These are phyloP conservation scores for Aspergillus ochraceoroseus DNA, from an alignment of 2,329 filamentous ascomycete species.

Conservation along the genomic window DNA sequence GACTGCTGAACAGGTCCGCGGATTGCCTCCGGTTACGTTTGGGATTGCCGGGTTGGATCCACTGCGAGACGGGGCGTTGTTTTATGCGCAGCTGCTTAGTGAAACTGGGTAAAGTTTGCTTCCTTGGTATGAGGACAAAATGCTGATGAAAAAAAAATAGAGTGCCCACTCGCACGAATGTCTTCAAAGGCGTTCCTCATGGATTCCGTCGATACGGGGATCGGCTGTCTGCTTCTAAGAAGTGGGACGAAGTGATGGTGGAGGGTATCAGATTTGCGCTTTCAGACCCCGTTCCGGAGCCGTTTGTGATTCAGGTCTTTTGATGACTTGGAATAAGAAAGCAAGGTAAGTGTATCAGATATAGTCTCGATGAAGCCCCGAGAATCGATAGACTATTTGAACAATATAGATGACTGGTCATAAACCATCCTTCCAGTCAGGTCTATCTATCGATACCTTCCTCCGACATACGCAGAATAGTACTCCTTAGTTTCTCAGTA, in stretches of 20 bases:
- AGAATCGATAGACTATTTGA: too few species aligned
- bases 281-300: constrained; percentile 17
- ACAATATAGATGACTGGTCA: too few species aligned
- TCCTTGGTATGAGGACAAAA: background rate
- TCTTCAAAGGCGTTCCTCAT: constrained; percentile 54
- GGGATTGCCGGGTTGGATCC: constrained; percentile 48
- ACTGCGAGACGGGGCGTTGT: constrained; percentile 48
- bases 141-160: constrained; percentile 24
- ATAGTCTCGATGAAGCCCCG: too few species aligned
- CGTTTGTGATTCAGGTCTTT: constrained; percentile 9
- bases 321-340: too few species aligned
- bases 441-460: too few species aligned
- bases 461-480: too few species aligned
- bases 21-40: constrained; percentile 45
- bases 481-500: too few species aligned
- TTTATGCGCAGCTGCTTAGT: constrained; percentile 44
- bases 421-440: too few species aligned
- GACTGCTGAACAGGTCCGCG: constrained; percentile 31
- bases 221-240: constrained; percentile 24
- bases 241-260: constrained; percentile 31
- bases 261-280: constrained; percentile 31
- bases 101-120: constrained; percentile 41
- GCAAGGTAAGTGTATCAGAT: too few species aligned
- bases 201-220: constrained; percentile 41
- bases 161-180: constrained; percentile 46